These are phyloP conservation scores for Alternaria incomplexa DNA, from an alignment of 2,329 filamentous ascomycete genomes.

Conservation along the genomic window DNA sequence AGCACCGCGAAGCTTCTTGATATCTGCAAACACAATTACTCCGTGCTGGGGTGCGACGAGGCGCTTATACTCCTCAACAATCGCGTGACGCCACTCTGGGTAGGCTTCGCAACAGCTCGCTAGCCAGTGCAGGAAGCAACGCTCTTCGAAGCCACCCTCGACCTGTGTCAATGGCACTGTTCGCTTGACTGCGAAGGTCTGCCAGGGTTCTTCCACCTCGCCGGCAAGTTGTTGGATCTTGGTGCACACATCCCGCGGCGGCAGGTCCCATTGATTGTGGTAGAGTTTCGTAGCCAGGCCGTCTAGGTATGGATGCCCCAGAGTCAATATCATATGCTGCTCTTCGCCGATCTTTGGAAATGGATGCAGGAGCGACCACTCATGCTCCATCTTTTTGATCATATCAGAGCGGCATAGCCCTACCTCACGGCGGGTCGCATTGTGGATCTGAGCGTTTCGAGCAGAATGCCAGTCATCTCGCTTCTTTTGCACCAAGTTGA, in stretches of 20 bases:
- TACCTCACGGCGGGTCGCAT: conserved; percentile 2
- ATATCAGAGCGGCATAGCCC: neutral
- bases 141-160: neutral
- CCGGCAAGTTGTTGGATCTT: conserved; percentile 16
- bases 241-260: conserved; percentile 16
- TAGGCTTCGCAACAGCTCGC: conserved; percentile 14
- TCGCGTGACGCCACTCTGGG: conserved; percentile 9
- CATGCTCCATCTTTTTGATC: conserved; percentile 3
- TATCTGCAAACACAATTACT: neutral
- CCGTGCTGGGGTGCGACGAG: neutral
- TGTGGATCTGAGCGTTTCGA: conserved; percentile 6
- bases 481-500: conserved; percentile 5
- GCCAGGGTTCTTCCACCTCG: conserved; percentile 19
- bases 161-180: neutral
- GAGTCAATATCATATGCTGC: conserved; percentile 13
- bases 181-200: conserved; percentile 11
- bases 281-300: conserved; percentile 8
- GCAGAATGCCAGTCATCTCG: conserved; percentile 6
- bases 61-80: conserved; percentile 6
- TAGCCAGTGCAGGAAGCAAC: conserved; percentile 13
- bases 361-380: conserved; percentile 5
- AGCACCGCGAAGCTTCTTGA: conserved; percentile 5
- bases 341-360: neutral
- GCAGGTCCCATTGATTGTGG: conserved; percentile 6
- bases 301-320: conserved; percentile 22